These are phyloP conservation scores for Psilocybe tampanensis DNA, from an alignment of 768 basidiomycete genomes.

Conservation along the genomic window DNA sequence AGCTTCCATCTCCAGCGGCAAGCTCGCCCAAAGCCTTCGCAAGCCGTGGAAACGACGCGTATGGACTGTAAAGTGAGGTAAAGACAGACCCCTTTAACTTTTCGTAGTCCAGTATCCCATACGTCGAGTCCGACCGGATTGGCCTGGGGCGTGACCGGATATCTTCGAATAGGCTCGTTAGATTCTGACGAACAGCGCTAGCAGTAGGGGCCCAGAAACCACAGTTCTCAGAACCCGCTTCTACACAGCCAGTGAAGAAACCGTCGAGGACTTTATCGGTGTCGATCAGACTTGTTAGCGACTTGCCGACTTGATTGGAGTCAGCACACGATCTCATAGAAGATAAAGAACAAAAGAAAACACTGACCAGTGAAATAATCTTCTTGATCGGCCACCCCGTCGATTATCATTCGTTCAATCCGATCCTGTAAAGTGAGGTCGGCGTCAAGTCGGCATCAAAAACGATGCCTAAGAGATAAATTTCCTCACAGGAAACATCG, in stretches of 20 bases:
- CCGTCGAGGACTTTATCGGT: slow-evolving; percentile 35
- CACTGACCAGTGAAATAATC: slow-evolving; percentile 38
- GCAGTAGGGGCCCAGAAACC: slow-evolving; percentile 38
- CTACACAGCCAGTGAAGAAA: slow-evolving; percentile 38
- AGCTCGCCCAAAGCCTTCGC: slow-evolving; percentile 39
- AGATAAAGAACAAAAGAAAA: background rate
- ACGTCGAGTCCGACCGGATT: slow-evolving; percentile 24
- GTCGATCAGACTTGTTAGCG: slow-evolving; percentile 38
- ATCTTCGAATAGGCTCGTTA: slow-evolving; percentile 33
- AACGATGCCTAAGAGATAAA: too few species aligned
- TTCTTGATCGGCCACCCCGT: slow-evolving; percentile 42
- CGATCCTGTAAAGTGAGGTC: slow-evolving; percentile 16
- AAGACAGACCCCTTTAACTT: slow-evolving; percentile 33
- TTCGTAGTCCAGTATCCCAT: slow-evolving; percentile 39
- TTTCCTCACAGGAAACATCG: slow-evolving; percentile 34
- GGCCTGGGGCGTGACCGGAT: slow-evolving; percentile 34
- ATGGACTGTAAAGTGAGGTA: slow-evolving; percentile 34
- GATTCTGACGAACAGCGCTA: slow-evolving; percentile 31
- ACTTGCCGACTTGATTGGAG: slow-evolving; percentile 25
- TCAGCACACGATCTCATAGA: background rate
- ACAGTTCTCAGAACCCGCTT: slow-evolving; percentile 38
- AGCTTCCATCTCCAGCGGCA: slow-evolving; percentile 27
- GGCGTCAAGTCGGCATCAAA: background rate
- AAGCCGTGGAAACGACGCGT: slow-evolving; percentile 28
- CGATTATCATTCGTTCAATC: slow-evolving; percentile 37